Percentiles rank a stretch among this genome's conserved stretches.
These are phyloP conservation scores for Haematococcus lacustris DNA, from an alignment of 139 green algal species.

Conservation along the genomic window DNA sequence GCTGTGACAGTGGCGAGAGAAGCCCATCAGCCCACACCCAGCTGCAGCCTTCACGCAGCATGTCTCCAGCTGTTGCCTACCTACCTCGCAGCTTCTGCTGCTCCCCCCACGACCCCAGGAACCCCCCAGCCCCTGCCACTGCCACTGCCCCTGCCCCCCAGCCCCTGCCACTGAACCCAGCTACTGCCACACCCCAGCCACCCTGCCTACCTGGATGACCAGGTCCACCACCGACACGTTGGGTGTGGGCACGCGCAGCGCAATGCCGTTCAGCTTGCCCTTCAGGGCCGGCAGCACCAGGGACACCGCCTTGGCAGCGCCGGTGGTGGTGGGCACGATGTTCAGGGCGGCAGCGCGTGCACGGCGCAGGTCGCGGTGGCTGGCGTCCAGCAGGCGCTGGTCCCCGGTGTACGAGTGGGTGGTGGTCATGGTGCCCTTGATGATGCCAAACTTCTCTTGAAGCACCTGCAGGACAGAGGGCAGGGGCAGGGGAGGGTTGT, in stretches of 20 bases:
- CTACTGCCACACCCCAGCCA: too few species aligned
- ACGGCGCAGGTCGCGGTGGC: conserved; percentile 94
- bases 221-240: conserved; percentile 98
- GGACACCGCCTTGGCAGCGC: conserved; percentile 95
- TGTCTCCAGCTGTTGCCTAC: too few species aligned
- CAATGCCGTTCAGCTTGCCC: conserved; percentile 96
- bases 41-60: too few species aligned
- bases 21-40: too few species aligned
- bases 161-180: too few species aligned
- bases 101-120: too few species aligned
- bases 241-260: conserved; percentile 96
- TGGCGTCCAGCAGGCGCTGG: conserved; percentile 96
- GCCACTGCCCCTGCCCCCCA: too few species aligned
- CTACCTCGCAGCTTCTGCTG: too few species aligned
- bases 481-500: too few species aligned
- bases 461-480: conserved; percentile 73
- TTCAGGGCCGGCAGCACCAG: conserved; percentile 91
- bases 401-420: conserved; percentile 99
- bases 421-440: conserved; percentile 99
- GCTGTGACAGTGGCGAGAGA: too few species aligned
- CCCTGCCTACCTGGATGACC: conserved; percentile 89
- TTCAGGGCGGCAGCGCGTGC: conserved; percentile 94
- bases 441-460: conserved; percentile 97
- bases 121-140: too few species aligned
- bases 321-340: conserved; percentile 98